Percentiles rank a stretch among this genome's conserved stretches.
Conservation (phyloP, 495 filamentous ascomycete genomes). For the Astrocystis sublimbata region DNA sequence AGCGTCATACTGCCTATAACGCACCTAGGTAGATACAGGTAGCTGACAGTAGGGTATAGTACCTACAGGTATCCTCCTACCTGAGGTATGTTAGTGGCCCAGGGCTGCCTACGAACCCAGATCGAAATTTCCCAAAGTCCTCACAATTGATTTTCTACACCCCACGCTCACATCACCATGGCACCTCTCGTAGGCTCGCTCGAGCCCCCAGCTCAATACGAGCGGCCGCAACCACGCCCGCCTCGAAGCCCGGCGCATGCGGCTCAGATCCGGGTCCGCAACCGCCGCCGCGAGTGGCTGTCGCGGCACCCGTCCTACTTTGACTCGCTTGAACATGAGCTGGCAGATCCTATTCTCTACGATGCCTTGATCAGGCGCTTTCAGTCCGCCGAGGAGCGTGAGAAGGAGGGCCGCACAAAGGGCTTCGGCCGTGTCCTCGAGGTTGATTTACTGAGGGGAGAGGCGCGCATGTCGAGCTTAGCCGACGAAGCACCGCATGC, state of each 20-base stretch:
- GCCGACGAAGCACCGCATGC: neutral
- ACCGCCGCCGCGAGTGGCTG: constrained; percentile 47
- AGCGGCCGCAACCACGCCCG: constrained; percentile 42
- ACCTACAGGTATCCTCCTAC: too few species aligned
- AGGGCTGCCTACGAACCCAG: too few species aligned
- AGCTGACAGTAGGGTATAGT: too few species aligned
- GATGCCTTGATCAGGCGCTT: constrained; percentile 78
- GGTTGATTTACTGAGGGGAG: constrained; percentile 68
- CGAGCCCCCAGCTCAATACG: constrained; percentile 11
- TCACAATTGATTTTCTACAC: neutral
- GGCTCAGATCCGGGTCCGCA: constrained; percentile 40
- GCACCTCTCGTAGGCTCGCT: constrained; percentile 11
- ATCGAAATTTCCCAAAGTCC: too few species aligned
- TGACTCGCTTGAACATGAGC: constrained; percentile 43
- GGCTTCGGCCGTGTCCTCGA: constrained; percentile 75
- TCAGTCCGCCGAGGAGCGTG: constrained; percentile 69
- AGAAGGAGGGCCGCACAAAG: constrained; percentile 67
- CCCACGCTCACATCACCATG: neutral
- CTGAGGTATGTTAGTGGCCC: too few species aligned
- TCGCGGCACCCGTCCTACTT: constrained; percentile 44
- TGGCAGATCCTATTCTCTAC: constrained; percentile 72
- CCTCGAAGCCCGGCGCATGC: constrained; percentile 34
- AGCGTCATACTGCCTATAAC: too few species aligned
- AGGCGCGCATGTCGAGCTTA: constrained; percentile 62
- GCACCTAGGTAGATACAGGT: too few species aligned